Conservation (phyloP, 116 monocot genomes). For the Papilionanthe hybrid region DNA sequence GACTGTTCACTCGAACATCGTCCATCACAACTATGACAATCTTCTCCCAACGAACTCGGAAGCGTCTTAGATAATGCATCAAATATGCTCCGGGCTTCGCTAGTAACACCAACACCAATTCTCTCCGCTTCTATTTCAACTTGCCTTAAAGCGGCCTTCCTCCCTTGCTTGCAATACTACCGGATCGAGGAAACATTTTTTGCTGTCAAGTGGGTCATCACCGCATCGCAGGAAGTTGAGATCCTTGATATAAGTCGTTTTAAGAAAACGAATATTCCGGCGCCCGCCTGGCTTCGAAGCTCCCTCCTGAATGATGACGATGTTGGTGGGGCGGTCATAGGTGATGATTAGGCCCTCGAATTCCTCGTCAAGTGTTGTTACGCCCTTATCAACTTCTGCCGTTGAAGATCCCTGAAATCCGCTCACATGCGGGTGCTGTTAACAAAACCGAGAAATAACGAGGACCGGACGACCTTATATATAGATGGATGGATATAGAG, state of each 20-base stretch:
- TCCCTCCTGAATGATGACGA: conserved; percentile 79
- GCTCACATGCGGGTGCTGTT: too few species aligned
- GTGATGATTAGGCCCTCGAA: conserved; percentile 78
- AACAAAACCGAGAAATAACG: too few species aligned
- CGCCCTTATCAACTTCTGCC: not conserved
- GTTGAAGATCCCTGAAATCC: not conserved
- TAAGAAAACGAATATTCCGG: conserved; percentile 59
- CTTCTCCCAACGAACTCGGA: conserved; percentile 85
- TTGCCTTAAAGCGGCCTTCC: conserved; percentile 38
- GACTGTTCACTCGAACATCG: conserved; percentile 75
- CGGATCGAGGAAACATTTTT: conserved; percentile 67
- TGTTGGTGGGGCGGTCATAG: conserved; percentile 75
- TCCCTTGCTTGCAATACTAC: conserved; percentile 46
- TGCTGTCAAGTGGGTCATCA: conserved; percentile 72
- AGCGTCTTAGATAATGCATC: conserved; percentile 95
- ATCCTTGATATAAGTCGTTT: conserved; percentile 64
- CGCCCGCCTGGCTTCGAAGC: conserved; percentile 23
- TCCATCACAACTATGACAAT: conserved; percentile 83
- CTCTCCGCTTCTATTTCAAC: conserved; percentile 82
- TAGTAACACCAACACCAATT: conserved; percentile 82
- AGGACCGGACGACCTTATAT: too few species aligned
- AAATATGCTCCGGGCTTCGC: conserved; percentile 77
- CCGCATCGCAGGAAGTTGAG: conserved; percentile 47
- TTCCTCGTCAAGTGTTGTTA: conserved; percentile 77
- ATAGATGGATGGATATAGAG: too few species aligned